Evolutionary conservation across 768 basidiomycete genomes (phyloP).

Genomic region (Boletus bicolor): DNA sequence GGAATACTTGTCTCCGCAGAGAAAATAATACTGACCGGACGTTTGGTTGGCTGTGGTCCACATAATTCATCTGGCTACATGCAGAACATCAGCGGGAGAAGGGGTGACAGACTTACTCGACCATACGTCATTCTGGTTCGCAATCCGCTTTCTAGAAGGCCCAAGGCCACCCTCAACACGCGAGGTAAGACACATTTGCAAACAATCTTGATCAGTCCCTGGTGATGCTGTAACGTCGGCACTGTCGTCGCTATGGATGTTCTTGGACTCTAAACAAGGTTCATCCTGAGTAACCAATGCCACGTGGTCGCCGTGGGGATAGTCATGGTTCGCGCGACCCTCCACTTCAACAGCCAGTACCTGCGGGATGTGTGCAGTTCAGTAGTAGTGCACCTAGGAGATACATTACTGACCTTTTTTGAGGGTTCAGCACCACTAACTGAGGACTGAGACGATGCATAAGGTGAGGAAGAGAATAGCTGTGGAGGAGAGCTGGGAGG

Average conservation of each 20-base stretch:
- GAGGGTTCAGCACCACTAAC: constrained; percentile 4
- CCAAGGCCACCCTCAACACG: background rate
- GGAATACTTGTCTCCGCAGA: background rate
- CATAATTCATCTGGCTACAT: constrained; percentile 8
- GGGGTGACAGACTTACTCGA: background rate
- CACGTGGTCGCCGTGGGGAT: background rate
- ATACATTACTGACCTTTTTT: constrained; percentile 13
- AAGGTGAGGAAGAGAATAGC: constrained; percentile 44
- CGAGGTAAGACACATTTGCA: background rate
- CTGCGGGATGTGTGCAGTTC: constrained; percentile 1
- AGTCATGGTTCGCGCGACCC: background rate
- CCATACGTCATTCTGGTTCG: constrained; percentile 12
- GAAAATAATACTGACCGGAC: constrained; percentile 12
- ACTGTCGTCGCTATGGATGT: background rate
- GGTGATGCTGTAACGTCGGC: background rate
- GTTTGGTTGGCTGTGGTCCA: constrained; percentile 15
- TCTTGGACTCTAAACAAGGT: background rate
- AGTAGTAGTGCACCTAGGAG: background rate
- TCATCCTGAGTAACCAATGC: background rate
- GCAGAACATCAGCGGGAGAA: constrained; percentile 1
- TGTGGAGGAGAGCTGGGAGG: constrained; percentile 45
- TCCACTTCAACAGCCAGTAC: background rate
- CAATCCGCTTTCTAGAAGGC: constrained; percentile 9
- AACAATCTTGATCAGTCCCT: background rate
- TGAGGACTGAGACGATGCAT: constrained; percentile 33